phyloP scores from a whole-genome alignment of 1,139 yeast genomes.

The Diutina rugosa region DNA sequence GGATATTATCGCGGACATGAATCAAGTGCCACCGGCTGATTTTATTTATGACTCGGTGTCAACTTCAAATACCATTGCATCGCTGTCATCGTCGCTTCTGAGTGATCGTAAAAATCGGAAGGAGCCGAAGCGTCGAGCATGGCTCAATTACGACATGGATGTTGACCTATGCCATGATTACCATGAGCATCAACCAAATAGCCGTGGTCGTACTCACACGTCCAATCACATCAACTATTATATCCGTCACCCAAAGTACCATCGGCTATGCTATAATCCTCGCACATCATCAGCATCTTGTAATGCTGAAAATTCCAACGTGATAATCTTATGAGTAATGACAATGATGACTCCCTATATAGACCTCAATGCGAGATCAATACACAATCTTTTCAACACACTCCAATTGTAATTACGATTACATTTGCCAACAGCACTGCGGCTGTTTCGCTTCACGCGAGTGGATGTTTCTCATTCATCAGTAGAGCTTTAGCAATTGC shows the following conservation, averaged over 20 bases:
- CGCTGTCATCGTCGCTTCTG: not conserved
- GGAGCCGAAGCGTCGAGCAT: conserved; percentile 7
- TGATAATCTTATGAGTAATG: conserved; percentile 12
- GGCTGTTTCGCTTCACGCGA: too few species aligned
- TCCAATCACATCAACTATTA: conserved; percentile 12
- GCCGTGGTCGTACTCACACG: conserved; percentile 10
- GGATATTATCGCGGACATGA: not conserved
- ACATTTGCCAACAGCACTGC: too few species aligned
- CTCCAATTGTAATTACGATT: too few species aligned
- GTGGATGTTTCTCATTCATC: too few species aligned
- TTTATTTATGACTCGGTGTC: not conserved
- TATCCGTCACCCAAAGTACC: conserved; percentile 4
- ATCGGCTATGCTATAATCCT: conserved; percentile 21
- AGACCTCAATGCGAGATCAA: too few species aligned
- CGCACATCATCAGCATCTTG: conserved; percentile 5
- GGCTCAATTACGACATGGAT: conserved; percentile 29
- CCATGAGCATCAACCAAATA: conserved; percentile 10
- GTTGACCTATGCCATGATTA: conserved; percentile 16
- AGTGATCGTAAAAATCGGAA: not conserved
- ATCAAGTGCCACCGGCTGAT: not conserved
- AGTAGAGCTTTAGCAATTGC: too few species aligned
- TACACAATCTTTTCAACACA: too few species aligned
- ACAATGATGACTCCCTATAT: not conserved
- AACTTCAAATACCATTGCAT: not conserved
- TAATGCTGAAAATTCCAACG: conserved; percentile 15